Base-by-base conservation (phyloP, 2,329 filamentous ascomycete species). In the Leptosphaerulina australis region DNA sequence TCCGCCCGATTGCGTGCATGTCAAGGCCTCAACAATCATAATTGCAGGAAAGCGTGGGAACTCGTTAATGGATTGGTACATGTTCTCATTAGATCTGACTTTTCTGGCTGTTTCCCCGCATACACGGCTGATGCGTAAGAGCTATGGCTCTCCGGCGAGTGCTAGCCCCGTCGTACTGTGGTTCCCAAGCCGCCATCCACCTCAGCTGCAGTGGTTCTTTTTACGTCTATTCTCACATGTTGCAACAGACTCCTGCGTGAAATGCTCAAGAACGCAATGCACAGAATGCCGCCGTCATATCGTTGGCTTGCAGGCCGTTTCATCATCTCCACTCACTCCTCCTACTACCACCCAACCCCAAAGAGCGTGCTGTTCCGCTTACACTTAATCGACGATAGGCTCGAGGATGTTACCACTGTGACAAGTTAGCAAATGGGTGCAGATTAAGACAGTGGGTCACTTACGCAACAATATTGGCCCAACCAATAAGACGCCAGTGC, bases 401-500 rank as follows among this genome's bases (percentile, higher is more conserved):
- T 71, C 59, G 21, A 75, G 70, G 17, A 72, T 70, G 55, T 72
- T 68, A 45, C 72, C 72, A 48, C 72, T 74, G 52, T 25, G 18
- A 9, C 28, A 26, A 28, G 54, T 71, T 52, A 69, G 62, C 54
- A 44, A 15, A 21, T 29, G 29, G 11, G 11, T 18, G 22, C 15
- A 22, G 36, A n/a, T 37, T 24, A 21, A 29, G 5, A 18, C 15
- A 30, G 39, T 43, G 56, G 22, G 43, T 40, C 33, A 72, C 71
- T 70, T 70, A 74, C 72, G 72, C 68, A 38, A 74, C 71, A 47
- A 75, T 75, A 57, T 73, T 74, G 37, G 73, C 73, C 73, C 73
- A 74, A 28, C 72, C 72, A 56, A 74, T 74, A 15, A 74, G 64
- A 56, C 69, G 90, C 93, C 93, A 97, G 78, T 97, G 93, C 85